Evolutionary conservation across 1,139 yeast genomes (phyloP), one percentile per base, ranked within the genome.

Genomic region (Yamadazyma epiphylla): DNA sequence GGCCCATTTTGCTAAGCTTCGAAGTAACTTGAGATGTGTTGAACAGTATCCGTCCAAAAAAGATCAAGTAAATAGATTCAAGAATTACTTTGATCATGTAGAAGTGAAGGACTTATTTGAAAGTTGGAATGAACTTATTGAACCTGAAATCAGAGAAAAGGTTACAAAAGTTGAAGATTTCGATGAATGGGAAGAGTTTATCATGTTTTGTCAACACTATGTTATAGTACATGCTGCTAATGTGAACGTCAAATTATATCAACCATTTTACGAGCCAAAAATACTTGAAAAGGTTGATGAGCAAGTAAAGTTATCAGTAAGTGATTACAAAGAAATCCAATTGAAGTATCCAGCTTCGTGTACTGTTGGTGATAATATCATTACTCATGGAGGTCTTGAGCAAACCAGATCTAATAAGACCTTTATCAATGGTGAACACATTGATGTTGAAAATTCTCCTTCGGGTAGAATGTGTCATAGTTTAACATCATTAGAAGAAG

Each of bases 151-250:
- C n/a, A 76, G 72, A 44, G 25, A 39, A 0, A 53, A 57, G 29
- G 70, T 85, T 12, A 65, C 64, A 10, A 33, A 51, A 2, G 67
- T 42, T 16, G 94, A 85, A 50, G 74, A 73, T 6, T 85, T 85
- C 53, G 95, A 85, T 49, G 95, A 85, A 54, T 74, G 85, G 77
- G 95, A 85, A 53, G 95, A 85, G 51, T 84, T 84, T 41, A 70
- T 80, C 17, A 52, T 82, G 12, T 85, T 83, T 48, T 78, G 88
- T 40, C 94, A 83, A 44, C 94, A 84, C 49, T 85, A 85, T 48
- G 64, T 80, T 23, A 64, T 82, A 20, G 62, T 80, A 4, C 88
- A 82, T 52, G 86, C 88, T 1, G 67, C 79, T 1, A 77, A 73
- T 46, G 45, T 10, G 9, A 17, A 10, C 7, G 10, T 37, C 24